These are phyloP conservation scores for Favolaschia claudopus DNA, from an alignment of 768 basidiomycete species.

Conservation along the genomic window DNA sequence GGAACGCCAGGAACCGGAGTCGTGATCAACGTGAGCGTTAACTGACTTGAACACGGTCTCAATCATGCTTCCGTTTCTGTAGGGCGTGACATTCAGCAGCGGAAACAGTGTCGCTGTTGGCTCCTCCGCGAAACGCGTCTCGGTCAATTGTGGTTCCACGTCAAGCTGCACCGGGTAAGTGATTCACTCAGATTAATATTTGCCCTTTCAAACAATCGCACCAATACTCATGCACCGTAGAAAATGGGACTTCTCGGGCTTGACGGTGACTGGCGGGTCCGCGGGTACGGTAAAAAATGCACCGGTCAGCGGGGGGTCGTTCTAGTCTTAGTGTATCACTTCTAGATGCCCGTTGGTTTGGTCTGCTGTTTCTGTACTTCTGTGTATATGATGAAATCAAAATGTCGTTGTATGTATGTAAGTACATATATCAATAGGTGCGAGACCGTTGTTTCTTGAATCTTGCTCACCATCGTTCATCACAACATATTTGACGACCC, in stretches of 20 bases:
- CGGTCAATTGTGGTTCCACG: constrained; percentile 28
- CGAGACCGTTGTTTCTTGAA: too few species aligned
- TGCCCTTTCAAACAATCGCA: neutral
- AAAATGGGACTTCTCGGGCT: constrained; percentile 27
- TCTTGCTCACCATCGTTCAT: too few species aligned
- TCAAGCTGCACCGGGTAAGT: constrained; percentile 21
- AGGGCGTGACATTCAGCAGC: constrained; percentile 26
- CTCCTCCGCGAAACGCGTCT: constrained; percentile 19
- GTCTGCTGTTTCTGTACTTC: too few species aligned
- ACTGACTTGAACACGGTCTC: neutral
- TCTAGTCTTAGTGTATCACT: too few species aligned
- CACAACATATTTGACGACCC: too few species aligned
- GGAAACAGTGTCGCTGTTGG: constrained; percentile 24
- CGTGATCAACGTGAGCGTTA: constrained; percentile 20
- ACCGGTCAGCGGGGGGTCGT: constrained; percentile 27
- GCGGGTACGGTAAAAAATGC: constrained; percentile 29
- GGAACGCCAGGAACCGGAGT: constrained; percentile 29
- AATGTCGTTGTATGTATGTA: too few species aligned
- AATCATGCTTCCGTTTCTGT: neutral
- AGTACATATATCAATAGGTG: too few species aligned
- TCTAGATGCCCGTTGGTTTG: too few species aligned
- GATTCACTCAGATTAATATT: neutral
- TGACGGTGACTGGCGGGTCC: constrained; percentile 28
- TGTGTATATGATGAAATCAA: too few species aligned
- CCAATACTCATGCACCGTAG: neutral